Base-by-base conservation (phyloP, 345 rosid genomes). In the Brassica nigra region DNA sequence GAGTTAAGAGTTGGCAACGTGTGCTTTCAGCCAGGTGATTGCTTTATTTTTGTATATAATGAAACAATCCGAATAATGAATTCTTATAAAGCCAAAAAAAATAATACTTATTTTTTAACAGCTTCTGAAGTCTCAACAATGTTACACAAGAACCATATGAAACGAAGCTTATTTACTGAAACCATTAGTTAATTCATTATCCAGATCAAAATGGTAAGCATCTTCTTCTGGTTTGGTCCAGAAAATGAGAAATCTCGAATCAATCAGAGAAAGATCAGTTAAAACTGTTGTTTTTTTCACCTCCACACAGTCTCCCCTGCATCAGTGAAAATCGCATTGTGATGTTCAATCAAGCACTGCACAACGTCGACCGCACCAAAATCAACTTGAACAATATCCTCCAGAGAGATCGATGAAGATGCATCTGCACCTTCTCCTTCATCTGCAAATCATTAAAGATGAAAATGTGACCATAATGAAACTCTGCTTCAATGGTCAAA, bases 321-420 rank as follows among this genome's bases (percentile, higher is more conserved):
- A 79, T 95, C 99, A 0, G 91, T 91, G 86, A 95, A 95, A 71
- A 91, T 87, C 1, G 89, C 85, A 47, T 92, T 92, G 85, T 95
- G 97, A 42, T 91, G 97, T 78, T 92, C 97, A 65, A 95, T 84
- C n/a, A 92, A 84, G 83, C 95, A 89, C 76, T 90, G 92, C 52
- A 92, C 86, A 83, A 90, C 92, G 80, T 92, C 97, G 0, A 95
- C 92, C 29, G 95, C 95, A 28, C 92, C 88, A 57, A 89, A 90
- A 83, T 95, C 99, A 44, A 86, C 79, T 3, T 86, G 92, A 9
- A 71, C 77, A 18, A 87, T 87, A 81, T 92, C 97, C 78, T 92
- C 97, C 82, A 95, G 79, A 64, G 97, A 91, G 80, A 92, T 91
- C 9, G 87, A 82, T 4, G 91, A 90, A 75, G 96, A 87, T 27